Percentiles rank a stretch among this genome's conserved stretches.
Evolutionary conservation across 2,329 filamentous ascomycete species (phyloP).

Genomic region (Pseudocercospora fuligena): DNA sequence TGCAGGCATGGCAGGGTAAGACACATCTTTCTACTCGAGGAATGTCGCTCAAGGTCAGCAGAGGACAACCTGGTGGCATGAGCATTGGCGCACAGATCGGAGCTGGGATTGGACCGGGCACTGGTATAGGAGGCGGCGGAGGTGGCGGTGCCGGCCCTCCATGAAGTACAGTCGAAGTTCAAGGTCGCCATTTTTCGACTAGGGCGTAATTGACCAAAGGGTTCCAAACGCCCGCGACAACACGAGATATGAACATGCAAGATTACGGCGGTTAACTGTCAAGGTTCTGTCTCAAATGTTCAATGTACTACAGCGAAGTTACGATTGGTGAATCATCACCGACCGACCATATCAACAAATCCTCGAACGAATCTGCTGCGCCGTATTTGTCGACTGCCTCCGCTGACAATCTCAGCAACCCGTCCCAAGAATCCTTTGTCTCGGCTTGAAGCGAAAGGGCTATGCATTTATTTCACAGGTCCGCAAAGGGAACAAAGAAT

Average conservation of each 20-base stretch:
- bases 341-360: too few relatives aligned
- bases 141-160: neutral
- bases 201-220: neutral
- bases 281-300: neutral
- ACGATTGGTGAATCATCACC: neutral
- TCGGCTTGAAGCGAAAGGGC: too few relatives aligned
- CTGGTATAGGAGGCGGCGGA: neutral
- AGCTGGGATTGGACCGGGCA: neutral
- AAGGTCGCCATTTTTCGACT: neutral
- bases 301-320: neutral
- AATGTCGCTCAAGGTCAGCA: neutral
- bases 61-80: conserved; percentile 3
- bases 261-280: neutral
- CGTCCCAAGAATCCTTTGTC: too few relatives aligned
- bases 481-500: too few relatives aligned
- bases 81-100: conserved; percentile 10
- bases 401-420: too few relatives aligned
- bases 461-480: too few relatives aligned
- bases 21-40: neutral
- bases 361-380: too few relatives aligned
- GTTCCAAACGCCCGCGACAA: too few relatives aligned
- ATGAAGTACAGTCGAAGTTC: neutral
- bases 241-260: neutral
- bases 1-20: conserved; percentile 5
- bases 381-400: too few relatives aligned